phyloP scores from a whole-genome alignment of 305 asterid species.

The Salvia sclarea region DNA sequence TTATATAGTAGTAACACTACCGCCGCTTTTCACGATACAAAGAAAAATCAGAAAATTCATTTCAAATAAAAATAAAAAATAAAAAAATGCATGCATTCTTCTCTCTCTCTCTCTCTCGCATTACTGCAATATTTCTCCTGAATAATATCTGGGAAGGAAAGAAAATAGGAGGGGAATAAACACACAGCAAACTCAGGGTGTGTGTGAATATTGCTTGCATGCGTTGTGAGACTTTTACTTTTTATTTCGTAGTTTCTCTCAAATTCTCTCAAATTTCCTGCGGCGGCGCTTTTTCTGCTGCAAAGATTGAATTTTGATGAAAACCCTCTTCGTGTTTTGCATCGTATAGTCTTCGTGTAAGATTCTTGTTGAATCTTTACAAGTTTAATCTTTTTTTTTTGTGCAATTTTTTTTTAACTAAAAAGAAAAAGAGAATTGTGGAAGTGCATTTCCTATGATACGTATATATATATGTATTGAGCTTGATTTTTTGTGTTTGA shows the following conservation, averaged over 20 bases:
- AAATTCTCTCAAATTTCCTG: not conserved
- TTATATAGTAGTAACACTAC: not conserved
- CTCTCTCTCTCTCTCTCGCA: conserved; percentile 20
- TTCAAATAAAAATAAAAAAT: not conserved
- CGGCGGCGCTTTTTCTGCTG: conserved; percentile 37
- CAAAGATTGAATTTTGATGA: conserved; percentile 7
- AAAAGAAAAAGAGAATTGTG: no score
- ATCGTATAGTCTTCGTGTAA: not conserved
- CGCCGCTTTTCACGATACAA: conserved; percentile 10
- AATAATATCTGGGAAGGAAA: not conserved
- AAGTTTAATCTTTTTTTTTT: no score
- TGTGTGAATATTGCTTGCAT: not conserved
- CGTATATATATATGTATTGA: not conserved
- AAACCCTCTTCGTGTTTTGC: conserved; percentile 7
- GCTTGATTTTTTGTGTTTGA: not conserved
- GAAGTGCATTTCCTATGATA: not conserved
- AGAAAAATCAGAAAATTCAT: not conserved
- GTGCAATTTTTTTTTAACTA: no score
- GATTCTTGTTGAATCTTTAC: not conserved
- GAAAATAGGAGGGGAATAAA: conserved; percentile 1
- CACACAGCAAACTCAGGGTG: not conserved
- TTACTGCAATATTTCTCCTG: not conserved
- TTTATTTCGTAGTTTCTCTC: not conserved
- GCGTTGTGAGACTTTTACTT: not conserved
- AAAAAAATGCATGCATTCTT: not conserved